Evolutionary conservation across 2,329 filamentous ascomycete species (phyloP), one percentile per base, ranked within the genome.

Genomic region (Akanthomyces lecanii): DNA sequence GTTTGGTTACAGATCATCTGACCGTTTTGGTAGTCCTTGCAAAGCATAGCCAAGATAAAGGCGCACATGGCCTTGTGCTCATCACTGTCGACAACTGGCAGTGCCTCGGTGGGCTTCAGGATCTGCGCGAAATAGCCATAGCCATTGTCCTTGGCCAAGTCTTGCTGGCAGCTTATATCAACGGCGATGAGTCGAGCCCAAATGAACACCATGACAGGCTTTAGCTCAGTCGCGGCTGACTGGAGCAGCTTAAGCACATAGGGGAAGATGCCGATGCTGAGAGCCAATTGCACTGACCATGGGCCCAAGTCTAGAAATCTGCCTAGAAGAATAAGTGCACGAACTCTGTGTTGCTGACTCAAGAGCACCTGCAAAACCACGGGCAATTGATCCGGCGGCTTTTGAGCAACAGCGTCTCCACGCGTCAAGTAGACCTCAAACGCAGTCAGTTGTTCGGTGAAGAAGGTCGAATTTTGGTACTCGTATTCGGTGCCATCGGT

Each of bases 41-140:
- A 99, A 66, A 99, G 92, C 84, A 97, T 96, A 30, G 94, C 90
- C 48, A 98, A 86, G 65, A 99, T 97, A 73, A 99, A 99, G 1
- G 95, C 93, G 74, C 95, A 98, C 95, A 99, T 99, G 50, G 95
- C 95, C 71, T 96, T 92, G 79, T 99, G 95, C 77, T 98, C 95
- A 68, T 92, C 91, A 61, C 88, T 88, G 72, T 97, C 96, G 40
- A 89, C 87, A 25, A 97, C 89, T 0, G 92, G 92, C 56, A 98
- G 88, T 2, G 86, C 86, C 67, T 93, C 92, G 11, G 85, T 85
- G 2, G 93, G 92, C 71, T 93, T 94, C 67, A 98, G 83, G 60
- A 98, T 97, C 66, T 89, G 89, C 59, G 95, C 92, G 74, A 99
- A 99, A 77, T 99, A 99, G 70, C 92, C 91, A 72, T 97, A 98